phyloP scores from a whole-genome alignment of 2,329 filamentous ascomycete genomes.

The Aspergillus awamori region DNA sequence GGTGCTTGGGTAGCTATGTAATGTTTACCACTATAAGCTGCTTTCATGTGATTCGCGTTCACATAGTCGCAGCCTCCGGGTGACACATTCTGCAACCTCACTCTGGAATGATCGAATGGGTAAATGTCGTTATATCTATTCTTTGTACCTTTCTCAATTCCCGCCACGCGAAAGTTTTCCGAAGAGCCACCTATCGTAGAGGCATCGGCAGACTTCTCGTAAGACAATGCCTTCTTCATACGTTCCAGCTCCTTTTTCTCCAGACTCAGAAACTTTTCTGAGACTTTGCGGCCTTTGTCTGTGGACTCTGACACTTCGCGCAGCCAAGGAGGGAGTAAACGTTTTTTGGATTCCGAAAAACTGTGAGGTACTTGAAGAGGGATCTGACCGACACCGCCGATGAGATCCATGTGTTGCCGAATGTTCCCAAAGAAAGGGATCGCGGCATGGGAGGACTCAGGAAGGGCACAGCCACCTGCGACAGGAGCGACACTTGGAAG shows the following conservation, averaged over 20 bases:
- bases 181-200: slow-evolving; percentile 44
- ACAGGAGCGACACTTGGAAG: slow-evolving; percentile 69
- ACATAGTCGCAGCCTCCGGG: slow-evolving; percentile 84
- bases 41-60: slow-evolving; percentile 85
- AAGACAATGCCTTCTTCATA: slow-evolving; percentile 81
- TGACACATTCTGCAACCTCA: slow-evolving; percentile 71
- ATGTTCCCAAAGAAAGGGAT: slow-evolving; percentile 97
- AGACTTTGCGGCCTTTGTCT: slow-evolving; percentile 78
- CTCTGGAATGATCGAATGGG: slow-evolving; percentile 90
- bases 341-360: slow-evolving; percentile 51
- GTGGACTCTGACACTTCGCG: slow-evolving; percentile 64
- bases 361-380: slow-evolving; percentile 60
- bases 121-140: slow-evolving; percentile 98
- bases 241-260: slow-evolving; percentile 84
- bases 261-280: slow-evolving; percentile 80
- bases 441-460: slow-evolving; percentile 63
- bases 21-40: slow-evolving; percentile 79
- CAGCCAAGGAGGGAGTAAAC: slow-evolving; percentile 75
- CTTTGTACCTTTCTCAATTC: slow-evolving; percentile 91
- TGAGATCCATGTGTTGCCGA: slow-evolving; percentile 91
- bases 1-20: slow-evolving; percentile 97
- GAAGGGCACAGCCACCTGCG: slow-evolving; percentile 86
- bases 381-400: slow-evolving; percentile 87
- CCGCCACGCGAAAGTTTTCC: slow-evolving; percentile 72
- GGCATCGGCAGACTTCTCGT: slow-evolving; percentile 60